phyloP scores from a whole-genome alignment of 2,329 filamentous ascomycete genomes.

The Colletotrichum melonis region DNA sequence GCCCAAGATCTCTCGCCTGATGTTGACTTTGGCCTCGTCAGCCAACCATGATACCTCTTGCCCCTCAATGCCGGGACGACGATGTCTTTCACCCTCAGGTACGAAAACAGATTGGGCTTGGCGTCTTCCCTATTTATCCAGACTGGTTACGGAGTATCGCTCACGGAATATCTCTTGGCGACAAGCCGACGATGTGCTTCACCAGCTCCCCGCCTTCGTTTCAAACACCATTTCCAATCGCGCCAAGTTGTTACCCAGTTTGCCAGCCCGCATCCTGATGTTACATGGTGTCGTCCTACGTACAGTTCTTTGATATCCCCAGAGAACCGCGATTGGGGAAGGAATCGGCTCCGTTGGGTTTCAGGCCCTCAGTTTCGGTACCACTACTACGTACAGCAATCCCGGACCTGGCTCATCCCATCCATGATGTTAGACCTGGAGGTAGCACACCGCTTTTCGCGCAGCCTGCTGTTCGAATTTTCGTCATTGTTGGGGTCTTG shows the following conservation, averaged over 20 bases:
- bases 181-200: background rate
- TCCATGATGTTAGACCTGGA: background rate
- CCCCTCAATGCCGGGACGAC: background rate
- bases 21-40: background rate
- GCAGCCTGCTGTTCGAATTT: background rate
- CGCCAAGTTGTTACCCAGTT: background rate
- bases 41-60: background rate
- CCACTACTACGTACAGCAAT: background rate
- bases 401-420: background rate
- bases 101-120: background rate
- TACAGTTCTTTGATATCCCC: background rate
- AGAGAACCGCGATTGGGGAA: background rate
- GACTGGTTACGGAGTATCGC: background rate
- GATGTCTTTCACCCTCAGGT: background rate
- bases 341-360: background rate
- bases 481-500: background rate
- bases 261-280: background rate
- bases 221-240: background rate
- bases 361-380: background rate
- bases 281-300: background rate
- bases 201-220: constrained; percentile 6
- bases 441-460: constrained; percentile 6
- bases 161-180: background rate
- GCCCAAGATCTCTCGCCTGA: background rate
- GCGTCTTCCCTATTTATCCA: background rate